Conservation (phyloP, 352 stramenopile genomes). For the Phytophthora hybrid region DNA sequence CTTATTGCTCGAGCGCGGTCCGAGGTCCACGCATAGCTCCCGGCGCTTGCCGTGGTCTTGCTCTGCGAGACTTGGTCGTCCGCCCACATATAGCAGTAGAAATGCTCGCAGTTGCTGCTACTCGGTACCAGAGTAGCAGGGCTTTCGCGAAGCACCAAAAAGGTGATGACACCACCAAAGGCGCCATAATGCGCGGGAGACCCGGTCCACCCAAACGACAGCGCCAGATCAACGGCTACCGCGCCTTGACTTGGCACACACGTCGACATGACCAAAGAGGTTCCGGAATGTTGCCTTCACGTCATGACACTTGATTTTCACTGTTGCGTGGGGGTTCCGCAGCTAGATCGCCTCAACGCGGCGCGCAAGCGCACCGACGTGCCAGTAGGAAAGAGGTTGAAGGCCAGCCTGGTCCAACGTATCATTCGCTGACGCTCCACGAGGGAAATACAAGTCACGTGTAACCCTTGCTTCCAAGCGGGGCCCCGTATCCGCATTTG, state of each 20-base stretch:
- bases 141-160: background rate
- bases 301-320: background rate
- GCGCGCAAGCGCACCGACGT: background rate
- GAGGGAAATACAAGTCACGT: background rate
- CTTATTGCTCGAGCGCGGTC: slow-evolving; percentile 33
- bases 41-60: background rate
- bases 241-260: background rate
- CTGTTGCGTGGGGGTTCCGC: background rate
- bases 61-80: background rate
- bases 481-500: background rate
- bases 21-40: slow-evolving; percentile 30
- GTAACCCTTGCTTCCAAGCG: background rate
- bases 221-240: background rate
- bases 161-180: background rate
- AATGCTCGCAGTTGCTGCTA: too few relatives aligned
- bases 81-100: too few relatives aligned
- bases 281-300: background rate
- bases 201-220: background rate
- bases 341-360: background rate
- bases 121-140: too few relatives aligned
- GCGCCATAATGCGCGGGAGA: background rate
- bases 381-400: background rate
- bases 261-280: background rate
- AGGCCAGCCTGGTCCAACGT: background rate
- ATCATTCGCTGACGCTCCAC: background rate